Conservation (phyloP, 2,329 filamentous ascomycete species). For the Aspergillus unguis region DNA sequence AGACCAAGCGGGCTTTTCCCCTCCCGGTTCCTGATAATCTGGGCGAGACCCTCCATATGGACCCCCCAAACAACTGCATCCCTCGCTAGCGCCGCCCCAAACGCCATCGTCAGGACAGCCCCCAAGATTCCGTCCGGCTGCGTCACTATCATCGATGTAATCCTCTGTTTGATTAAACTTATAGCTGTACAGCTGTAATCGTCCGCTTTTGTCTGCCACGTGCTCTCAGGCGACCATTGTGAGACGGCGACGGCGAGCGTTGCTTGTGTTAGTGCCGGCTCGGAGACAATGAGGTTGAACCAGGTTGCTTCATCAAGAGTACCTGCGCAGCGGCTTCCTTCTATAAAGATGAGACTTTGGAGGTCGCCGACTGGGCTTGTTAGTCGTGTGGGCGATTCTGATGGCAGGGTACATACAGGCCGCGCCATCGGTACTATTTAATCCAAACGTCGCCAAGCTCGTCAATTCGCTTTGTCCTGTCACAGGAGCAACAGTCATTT, state of each 20-base stretch:
- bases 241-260: constrained; percentile 4
- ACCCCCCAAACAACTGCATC: constrained; percentile 4
- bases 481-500: not conserved
- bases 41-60: constrained; percentile 2
- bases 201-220: constrained; percentile 3
- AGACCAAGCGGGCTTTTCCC: not conserved
- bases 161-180: not conserved
- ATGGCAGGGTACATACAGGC: not conserved
- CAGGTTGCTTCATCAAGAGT: not conserved
- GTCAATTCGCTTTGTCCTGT: not conserved
- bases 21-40: constrained; percentile 2
- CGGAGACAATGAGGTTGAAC: constrained; percentile 6
- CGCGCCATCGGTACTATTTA: not conserved
- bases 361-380: not conserved
- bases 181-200: constrained; percentile 1
- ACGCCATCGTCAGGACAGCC: constrained; percentile 2
- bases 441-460: too few species aligned
- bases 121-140: not conserved
- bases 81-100: constrained; percentile 2
- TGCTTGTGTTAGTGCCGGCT: constrained; percentile 6
- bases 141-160: not conserved
- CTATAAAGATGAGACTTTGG: not conserved
- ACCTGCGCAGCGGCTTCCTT: not conserved
- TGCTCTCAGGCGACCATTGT: constrained; percentile 3
- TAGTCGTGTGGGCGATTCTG: not conserved